Percentiles rank a stretch among this genome's conserved stretches.
phyloP scores from a whole-genome alignment of 345 rosid genomes.

The Stellera chamaejasme region DNA sequence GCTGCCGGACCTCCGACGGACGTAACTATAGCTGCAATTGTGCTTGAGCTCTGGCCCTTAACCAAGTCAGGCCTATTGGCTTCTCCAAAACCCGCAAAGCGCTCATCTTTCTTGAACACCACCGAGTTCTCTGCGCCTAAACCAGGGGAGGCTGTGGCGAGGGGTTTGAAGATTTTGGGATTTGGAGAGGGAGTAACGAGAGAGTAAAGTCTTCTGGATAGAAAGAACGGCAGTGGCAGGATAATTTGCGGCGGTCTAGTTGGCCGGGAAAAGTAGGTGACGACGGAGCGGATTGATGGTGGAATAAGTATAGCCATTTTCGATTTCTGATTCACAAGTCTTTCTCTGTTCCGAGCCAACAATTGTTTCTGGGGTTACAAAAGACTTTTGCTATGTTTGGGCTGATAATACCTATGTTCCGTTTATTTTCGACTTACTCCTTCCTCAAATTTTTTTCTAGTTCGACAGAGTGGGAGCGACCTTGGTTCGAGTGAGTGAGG shows the following conservation, averaged over 20 bases:
- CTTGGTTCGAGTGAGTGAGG: no score
- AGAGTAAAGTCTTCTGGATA: conserved; percentile 18
- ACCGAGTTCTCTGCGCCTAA: conserved; percentile 30
- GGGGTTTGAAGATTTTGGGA: conserved; percentile 29
- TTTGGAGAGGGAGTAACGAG: conserved; percentile 24
- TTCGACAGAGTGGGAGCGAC: no score
- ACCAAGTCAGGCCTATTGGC: conserved; percentile 15
- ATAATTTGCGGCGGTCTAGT: conserved; percentile 9
- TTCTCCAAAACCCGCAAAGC: conserved; percentile 26
- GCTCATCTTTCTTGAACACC: conserved; percentile 49
- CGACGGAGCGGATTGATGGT: conserved; percentile 26
- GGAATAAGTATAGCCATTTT: conserved; percentile 19
- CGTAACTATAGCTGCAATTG: conserved; percentile 78
- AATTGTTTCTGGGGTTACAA: background rate
- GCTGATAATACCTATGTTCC: background rate
- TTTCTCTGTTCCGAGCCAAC: background rate
- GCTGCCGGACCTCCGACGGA: conserved; percentile 78
- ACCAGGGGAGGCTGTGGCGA: conserved; percentile 37
- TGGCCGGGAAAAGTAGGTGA: conserved; percentile 23
- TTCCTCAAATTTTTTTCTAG: no score
- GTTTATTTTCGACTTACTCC: no score
- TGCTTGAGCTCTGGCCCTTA: conserved; percentile 33
- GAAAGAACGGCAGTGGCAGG: conserved; percentile 8
- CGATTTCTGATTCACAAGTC: background rate
- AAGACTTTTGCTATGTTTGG: no score